These are phyloP conservation scores for Fusarium transvaalense DNA, from an alignment of 2,329 filamentous ascomycete genomes.

Conservation along the genomic window DNA sequence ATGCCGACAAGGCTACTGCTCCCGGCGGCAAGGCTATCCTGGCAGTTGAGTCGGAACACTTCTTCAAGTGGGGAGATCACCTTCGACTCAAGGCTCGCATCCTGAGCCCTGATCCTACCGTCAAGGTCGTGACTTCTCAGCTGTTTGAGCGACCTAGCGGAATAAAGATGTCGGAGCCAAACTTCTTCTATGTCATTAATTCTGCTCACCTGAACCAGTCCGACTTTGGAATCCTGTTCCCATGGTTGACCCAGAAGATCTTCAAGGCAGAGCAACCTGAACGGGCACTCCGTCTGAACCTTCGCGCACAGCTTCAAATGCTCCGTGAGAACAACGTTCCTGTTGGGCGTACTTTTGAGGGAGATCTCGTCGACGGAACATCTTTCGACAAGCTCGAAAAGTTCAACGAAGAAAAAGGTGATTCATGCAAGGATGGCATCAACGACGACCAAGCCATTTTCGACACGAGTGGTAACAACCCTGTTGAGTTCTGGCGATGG, in stretches of 20 bases:
- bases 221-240: conserved; percentile 87
- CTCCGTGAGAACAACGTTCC: conserved; percentile 63
- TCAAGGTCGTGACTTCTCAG: conserved; percentile 56
- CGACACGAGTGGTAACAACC: conserved; percentile 55
- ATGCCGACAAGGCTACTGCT: conserved; percentile 63
- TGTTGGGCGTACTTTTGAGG: conserved; percentile 63
- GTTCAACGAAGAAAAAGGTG: conserved; percentile 31
- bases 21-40: conserved; percentile 72
- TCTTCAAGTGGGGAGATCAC: conserved; percentile 82
- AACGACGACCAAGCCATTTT: conserved; percentile 66
- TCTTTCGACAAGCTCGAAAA: conserved; percentile 54
- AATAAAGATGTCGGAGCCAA: conserved; percentile 63
- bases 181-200: conserved; percentile 79
- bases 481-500: conserved; percentile 64
- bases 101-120: conserved; percentile 68
- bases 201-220: conserved; percentile 87
- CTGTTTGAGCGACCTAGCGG: conserved; percentile 59
- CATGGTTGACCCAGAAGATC: conserved; percentile 72
- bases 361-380: conserved; percentile 64
- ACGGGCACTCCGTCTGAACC: conserved; percentile 69
- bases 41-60: conserved; percentile 80
- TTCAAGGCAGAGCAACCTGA: conserved; percentile 70
- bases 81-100: conserved; percentile 75
- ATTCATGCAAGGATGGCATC: conserved; percentile 54
- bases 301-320: conserved; percentile 69